A percentile compares a stretch with the other conserved stretches of the same genome.
These are phyloP conservation scores for Boletus vermiculosoides DNA, from an alignment of 768 basidiomycete species.

Conservation along the genomic window DNA sequence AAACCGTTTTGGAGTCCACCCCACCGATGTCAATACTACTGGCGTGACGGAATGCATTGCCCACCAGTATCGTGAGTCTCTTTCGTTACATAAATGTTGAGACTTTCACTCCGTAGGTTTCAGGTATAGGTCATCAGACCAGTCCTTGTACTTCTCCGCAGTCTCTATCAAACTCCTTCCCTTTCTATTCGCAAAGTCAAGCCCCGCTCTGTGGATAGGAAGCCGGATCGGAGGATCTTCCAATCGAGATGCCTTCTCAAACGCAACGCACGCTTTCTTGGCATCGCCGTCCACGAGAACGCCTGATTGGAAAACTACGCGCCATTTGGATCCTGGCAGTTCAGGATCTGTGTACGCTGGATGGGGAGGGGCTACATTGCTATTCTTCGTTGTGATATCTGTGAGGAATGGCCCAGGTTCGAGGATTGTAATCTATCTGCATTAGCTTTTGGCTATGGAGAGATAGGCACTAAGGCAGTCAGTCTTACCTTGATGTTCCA, in stretches of 20 bases:
- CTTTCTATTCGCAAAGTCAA: conserved; percentile 8
- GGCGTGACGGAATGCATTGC: too few relatives aligned
- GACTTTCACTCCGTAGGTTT: not conserved
- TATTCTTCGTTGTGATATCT: not conserved
- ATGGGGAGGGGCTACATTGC: not conserved
- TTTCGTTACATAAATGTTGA: not conserved
- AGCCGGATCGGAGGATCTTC: conserved; percentile 24
- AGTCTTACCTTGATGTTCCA: conserved; percentile 24
- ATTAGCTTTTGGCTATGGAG: not conserved
- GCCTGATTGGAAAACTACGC: not conserved
- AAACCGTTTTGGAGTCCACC: too few relatives aligned
- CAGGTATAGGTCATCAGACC: conserved; percentile 27
- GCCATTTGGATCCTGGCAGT: conserved; percentile 10
- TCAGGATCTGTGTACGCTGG: conserved; percentile 18
- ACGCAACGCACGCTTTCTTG: conserved; percentile 21
- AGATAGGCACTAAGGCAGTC: not conserved
- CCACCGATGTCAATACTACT: too few relatives aligned
- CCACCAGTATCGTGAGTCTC: too few relatives aligned
- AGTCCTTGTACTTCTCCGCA: conserved; percentile 21
- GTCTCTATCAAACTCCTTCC: conserved; percentile 11
- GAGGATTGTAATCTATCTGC: conserved; percentile 21
- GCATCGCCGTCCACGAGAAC: conserved; percentile 10
- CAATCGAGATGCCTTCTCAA: conserved; percentile 18
- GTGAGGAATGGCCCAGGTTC: conserved; percentile 22
- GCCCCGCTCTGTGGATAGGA: conserved; percentile 12